phyloP scores from a whole-genome alignment of 2,329 filamentous ascomycete species.

The Trichoderma afroharzianum region DNA sequence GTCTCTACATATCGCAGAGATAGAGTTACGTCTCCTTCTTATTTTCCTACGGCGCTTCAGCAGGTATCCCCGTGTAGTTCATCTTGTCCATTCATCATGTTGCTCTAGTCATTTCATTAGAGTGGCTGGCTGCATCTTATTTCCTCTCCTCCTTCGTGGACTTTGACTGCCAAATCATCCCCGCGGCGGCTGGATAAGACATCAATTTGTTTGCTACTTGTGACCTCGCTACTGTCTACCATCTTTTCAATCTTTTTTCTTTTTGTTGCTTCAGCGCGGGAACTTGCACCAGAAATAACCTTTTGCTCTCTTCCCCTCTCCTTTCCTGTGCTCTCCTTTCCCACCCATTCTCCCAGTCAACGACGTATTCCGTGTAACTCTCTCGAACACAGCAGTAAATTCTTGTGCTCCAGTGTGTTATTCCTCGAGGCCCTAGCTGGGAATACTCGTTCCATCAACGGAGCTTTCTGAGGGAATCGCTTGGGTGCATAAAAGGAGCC shows the following conservation, averaged over 20 bases:
- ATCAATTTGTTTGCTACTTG: neutral
- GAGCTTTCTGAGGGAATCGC: too few relatives aligned
- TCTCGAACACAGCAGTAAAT: neutral
- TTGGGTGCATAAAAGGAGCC: neutral
- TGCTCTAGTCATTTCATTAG: neutral
- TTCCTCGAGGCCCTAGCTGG: neutral
- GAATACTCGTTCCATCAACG: neutral
- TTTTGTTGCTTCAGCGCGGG: neutral
- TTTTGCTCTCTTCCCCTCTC: neutral
- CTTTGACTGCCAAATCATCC: neutral
- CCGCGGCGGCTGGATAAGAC: neutral
- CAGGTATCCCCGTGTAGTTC: neutral
- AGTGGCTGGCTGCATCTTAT: neutral
- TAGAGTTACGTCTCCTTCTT: neutral
- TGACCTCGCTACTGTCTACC: neutral
- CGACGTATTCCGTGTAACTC: neutral
- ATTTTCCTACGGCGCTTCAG: neutral
- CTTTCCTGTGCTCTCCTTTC: neutral
- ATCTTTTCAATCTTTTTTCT: neutral
- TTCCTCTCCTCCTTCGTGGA: neutral
- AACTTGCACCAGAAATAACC: neutral
- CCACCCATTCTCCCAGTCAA: neutral
- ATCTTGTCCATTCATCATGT: neutral
- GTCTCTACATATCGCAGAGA: neutral
- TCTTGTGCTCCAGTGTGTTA: neutral